Percentiles rank a stretch among this genome's conserved stretches.
These are phyloP conservation scores for Umbelopsis sp. DNA, from an alignment of 192 early-diverging fungal species.

Conservation along the genomic window DNA sequence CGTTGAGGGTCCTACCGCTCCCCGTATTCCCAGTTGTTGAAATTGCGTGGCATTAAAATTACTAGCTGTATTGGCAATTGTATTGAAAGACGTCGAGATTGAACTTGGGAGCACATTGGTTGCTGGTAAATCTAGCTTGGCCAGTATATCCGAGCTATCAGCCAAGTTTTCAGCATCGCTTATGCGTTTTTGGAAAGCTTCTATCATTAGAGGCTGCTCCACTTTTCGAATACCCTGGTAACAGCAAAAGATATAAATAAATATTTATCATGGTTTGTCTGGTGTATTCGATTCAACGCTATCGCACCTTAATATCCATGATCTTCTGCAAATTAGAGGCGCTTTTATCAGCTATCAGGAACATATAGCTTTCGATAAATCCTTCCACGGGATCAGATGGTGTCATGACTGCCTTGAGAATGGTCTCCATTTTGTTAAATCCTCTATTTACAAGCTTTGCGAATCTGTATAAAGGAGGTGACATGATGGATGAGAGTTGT, in stretches of 20 bases:
- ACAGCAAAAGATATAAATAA: neutral
- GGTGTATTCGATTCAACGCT: neutral
- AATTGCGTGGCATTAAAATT: conserved; percentile 20
- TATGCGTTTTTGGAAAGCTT: conserved; percentile 53
- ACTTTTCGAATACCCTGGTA: conserved; percentile 52
- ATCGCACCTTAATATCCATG: conserved; percentile 79
- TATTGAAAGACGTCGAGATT: conserved; percentile 26
- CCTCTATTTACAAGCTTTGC: conserved; percentile 82
- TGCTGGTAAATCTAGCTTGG: conserved; percentile 7
- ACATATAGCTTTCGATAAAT: conserved; percentile 87
- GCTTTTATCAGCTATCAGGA: conserved; percentile 77
- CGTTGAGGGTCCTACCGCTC: neutral
- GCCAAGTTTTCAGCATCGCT: conserved; percentile 37
- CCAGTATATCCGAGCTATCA: conserved; percentile 50
- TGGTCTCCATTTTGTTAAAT: conserved; percentile 78
- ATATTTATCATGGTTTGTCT: no score
- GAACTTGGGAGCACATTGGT: conserved; percentile 11
- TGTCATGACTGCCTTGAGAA: conserved; percentile 89
- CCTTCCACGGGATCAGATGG: conserved; percentile 81
- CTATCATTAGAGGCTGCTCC: conserved; percentile 59
- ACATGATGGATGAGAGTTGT: conserved; percentile 8
- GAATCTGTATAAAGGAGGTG: conserved; percentile 53
- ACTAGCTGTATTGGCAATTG: conserved; percentile 24
- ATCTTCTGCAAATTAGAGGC: conserved; percentile 74
- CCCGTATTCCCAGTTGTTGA: neutral